A percentile compares a stretch with the other conserved stretches of the same genome.
Conservation (phyloP, 2,329 filamentous ascomycete genomes). For the Xylaria sp. region DNA sequence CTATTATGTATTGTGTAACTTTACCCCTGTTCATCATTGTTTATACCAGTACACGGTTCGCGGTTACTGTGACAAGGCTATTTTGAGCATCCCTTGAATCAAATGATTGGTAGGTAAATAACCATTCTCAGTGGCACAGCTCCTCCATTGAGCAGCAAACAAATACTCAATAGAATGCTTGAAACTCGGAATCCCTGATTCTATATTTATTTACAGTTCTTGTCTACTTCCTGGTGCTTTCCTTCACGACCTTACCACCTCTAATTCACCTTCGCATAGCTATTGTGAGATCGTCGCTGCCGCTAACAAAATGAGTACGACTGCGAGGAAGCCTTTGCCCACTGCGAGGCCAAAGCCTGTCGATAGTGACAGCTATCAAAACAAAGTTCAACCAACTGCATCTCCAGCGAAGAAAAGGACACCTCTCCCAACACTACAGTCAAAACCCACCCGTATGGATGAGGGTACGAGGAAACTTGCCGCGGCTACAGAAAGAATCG, state of each 20-base stretch:
- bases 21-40: no score
- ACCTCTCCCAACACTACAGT: background rate
- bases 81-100: background rate
- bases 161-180: background rate
- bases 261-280: background rate
- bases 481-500: background rate
- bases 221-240: background rate
- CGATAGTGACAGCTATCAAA: background rate
- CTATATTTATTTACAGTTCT: background rate
- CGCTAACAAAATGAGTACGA: background rate
- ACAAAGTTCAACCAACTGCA: background rate
- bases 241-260: background rate
- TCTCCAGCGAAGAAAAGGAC: background rate
- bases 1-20: no score
- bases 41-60: background rate
- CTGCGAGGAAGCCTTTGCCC: background rate
- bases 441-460: no score
- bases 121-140: background rate
- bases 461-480: background rate
- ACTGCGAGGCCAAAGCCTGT: background rate
- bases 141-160: background rate
- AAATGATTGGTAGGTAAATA: no score
- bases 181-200: background rate
- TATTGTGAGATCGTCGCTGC: background rate
- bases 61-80: background rate